Conservation (phyloP, 1,284 basidiomycete species). For the Microstroma glucosiphilum region DNA sequence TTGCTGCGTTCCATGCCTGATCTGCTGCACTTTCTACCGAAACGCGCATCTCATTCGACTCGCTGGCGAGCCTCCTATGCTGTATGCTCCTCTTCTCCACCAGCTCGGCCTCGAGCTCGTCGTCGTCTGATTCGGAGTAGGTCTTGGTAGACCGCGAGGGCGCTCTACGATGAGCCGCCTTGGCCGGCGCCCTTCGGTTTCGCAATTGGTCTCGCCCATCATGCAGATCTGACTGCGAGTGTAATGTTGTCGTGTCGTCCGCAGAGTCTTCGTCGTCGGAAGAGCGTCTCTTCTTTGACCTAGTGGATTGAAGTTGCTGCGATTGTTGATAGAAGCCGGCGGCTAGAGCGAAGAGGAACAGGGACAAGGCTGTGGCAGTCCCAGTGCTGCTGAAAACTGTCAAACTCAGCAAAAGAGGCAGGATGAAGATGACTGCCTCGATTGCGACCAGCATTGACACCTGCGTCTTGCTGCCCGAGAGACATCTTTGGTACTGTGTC, state of each 20-base stretch:
- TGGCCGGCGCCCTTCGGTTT: not conserved
- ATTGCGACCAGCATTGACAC: slow-evolving; percentile 17
- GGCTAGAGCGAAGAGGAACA: slow-evolving; percentile 29
- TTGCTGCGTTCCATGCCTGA: not conserved
- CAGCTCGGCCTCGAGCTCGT: slow-evolving; percentile 1
- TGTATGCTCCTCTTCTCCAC: not conserved
- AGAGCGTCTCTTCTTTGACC: no score
- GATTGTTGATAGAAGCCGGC: slow-evolving; percentile 2
- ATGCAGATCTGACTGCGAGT: not conserved
- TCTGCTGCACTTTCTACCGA: slow-evolving; percentile 1
- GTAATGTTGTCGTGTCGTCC: not conserved
- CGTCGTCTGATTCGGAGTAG: slow-evolving; percentile 1
- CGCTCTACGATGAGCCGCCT: not conserved
- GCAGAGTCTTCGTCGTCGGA: not conserved
- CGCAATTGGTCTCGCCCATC: not conserved
- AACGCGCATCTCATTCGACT: not conserved
- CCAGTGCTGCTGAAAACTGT: slow-evolving; percentile 63
- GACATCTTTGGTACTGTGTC: not conserved
- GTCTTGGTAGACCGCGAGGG: not conserved
- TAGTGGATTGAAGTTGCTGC: not conserved
- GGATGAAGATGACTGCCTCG: slow-evolving; percentile 64
- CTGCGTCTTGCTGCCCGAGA: not conserved
- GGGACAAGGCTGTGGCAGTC: slow-evolving; percentile 56
- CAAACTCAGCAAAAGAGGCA: slow-evolving; percentile 72
- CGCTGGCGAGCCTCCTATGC: not conserved